A percentile compares a stretch with the other conserved stretches of the same genome.
Conservation (phyloP, 805 yeast species). For the Metschnikowia kofuensis region DNA sequence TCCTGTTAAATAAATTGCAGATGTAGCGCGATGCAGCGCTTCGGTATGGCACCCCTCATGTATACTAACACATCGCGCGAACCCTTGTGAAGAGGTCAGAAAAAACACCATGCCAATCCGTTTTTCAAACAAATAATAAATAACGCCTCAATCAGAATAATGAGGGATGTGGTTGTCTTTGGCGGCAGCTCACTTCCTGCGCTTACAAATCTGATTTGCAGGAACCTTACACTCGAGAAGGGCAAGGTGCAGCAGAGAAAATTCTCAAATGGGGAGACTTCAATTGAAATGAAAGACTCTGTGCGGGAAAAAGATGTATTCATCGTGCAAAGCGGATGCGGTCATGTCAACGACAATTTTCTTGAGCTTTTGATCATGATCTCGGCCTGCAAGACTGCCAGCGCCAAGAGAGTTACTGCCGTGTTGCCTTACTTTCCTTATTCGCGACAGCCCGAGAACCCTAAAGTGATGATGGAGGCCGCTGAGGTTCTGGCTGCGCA, state of each 20-base stretch:
- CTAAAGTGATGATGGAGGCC: conserved; percentile 31
- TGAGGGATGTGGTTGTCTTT: conserved; percentile 83
- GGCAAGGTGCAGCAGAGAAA: conserved; percentile 65
- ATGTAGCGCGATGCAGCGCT: too few species aligned
- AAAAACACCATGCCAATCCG: background rate
- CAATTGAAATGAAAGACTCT: conserved; percentile 79
- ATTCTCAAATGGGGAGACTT: conserved; percentile 88
- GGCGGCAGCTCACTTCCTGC: conserved; percentile 90
- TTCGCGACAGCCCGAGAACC: conserved; percentile 93
- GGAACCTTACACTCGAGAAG: conserved; percentile 67
- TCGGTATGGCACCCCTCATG: too few species aligned
- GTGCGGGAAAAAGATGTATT: conserved; percentile 96
- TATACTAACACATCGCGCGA: too few species aligned
- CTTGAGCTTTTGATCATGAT: conserved; percentile 79
- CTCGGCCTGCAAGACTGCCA: conserved; percentile 90
- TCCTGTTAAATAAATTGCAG: too few species aligned
- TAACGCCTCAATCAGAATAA: conserved; percentile 20
- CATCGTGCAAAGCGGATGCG: conserved; percentile 83
- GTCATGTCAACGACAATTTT: conserved; percentile 82
- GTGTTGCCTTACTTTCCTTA: conserved; percentile 93
- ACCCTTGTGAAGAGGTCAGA: background rate
- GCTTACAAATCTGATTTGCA: conserved; percentile 72
- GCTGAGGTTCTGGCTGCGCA: conserved; percentile 11
- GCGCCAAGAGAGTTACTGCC: conserved; percentile 85
- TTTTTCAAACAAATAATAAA: background rate